These are phyloP conservation scores for Puccinia triticina DNA, from an alignment of 1,284 basidiomycete genomes.

Conservation along the genomic window DNA sequence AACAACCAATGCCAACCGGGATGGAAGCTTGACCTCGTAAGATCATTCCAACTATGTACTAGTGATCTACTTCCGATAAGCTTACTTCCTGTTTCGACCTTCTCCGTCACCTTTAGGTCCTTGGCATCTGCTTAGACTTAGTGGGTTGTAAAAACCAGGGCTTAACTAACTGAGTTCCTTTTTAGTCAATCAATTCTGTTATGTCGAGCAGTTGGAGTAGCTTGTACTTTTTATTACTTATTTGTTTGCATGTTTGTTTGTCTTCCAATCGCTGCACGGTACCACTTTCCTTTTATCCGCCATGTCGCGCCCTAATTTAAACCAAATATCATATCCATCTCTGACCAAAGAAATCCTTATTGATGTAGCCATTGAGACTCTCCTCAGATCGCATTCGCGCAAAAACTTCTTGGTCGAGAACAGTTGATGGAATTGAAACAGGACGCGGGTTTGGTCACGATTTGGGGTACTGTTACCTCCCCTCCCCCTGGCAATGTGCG, in stretches of 20 bases:
- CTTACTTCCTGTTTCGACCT: neutral
- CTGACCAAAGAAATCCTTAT: no score
- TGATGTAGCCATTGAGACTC: no score
- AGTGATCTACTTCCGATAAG: no score
- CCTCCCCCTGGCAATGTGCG: no score
- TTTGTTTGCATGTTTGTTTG: conserved; percentile 1
- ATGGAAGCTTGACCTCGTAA: conserved; percentile 37
- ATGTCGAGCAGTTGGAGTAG: neutral
- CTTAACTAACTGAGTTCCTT: neutral
- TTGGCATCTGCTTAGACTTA: conserved; percentile 33
- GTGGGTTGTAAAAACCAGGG: conserved; percentile 21
- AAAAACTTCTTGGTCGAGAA: no score
- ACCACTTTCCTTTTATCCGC: neutral
- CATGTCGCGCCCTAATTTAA: neutral
- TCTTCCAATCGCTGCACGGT: conserved; percentile 9
- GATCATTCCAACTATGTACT: neutral
- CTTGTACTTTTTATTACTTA: neutral
- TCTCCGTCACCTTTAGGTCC: neutral
- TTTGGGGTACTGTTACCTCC: no score
- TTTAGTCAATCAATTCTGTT: neutral
- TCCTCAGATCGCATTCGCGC: no score
- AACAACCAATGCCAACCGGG: conserved; percentile 12
- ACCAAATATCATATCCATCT: neutral
- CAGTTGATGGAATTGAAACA: no score
- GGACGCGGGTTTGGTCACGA: no score